Evolutionary conservation across 495 filamentous ascomycete genomes (phyloP).

Genomic region (Talaromyces stipitatus): DNA sequence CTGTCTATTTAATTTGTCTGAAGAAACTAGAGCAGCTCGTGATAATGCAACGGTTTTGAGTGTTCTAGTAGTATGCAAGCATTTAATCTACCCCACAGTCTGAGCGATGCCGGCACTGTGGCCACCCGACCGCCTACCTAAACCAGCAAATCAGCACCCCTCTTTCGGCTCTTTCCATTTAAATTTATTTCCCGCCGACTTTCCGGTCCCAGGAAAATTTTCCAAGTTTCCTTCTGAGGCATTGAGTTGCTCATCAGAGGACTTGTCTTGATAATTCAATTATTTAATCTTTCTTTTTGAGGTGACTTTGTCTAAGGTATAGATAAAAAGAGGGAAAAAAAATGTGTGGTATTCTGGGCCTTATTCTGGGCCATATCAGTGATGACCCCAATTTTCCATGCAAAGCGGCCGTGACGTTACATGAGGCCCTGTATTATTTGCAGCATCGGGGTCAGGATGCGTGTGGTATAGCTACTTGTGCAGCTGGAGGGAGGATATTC

Average conservation of each 20-base stretch:
- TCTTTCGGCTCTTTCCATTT: not conserved
- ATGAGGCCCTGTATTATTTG: slow-evolving; percentile 84
- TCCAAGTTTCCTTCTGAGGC: slow-evolving; percentile 3
- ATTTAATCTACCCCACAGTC: not conserved
- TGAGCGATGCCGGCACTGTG: not conserved
- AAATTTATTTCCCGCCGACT: not conserved
- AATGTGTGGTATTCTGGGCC: slow-evolving; percentile 84
- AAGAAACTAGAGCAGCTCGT: not conserved
- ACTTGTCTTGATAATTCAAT: not conserved
- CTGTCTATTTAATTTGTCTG: not conserved
- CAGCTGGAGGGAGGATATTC: slow-evolving; percentile 69
- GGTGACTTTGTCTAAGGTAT: too few relatives aligned
- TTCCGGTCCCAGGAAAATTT: slow-evolving; percentile 5
- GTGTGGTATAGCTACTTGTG: slow-evolving; percentile 75
- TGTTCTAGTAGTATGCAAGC: not conserved
- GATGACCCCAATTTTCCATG: slow-evolving; percentile 29
- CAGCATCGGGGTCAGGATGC: slow-evolving; percentile 88
- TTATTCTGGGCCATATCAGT: slow-evolving; percentile 64
- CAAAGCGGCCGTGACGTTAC: slow-evolving; percentile 66
- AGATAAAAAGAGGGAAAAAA: slow-evolving; percentile 3
- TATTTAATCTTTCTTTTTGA: too few relatives aligned
- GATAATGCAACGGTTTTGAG: not conserved
- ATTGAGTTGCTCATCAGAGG: slow-evolving; percentile 6
- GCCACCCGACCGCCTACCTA: not conserved
- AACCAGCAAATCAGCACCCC: not conserved